Evolutionary conservation across 1,139 yeast genomes (phyloP).

Genomic region (Zhuliangozyma parablackwelliae): DNA sequence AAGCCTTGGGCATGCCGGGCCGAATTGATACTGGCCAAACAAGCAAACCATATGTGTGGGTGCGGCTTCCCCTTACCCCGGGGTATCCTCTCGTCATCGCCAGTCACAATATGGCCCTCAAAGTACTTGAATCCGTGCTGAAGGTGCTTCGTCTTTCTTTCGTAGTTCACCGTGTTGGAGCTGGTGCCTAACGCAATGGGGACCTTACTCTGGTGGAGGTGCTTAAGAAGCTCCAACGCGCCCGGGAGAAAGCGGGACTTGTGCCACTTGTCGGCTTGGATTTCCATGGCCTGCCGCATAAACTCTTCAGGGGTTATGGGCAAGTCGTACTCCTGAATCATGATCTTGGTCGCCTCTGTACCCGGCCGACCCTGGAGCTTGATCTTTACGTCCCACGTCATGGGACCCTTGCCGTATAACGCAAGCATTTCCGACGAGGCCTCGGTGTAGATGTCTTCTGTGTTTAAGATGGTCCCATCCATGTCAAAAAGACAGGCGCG

Average conservation of each 20-base stretch:
- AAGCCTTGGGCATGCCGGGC: constrained; percentile 29
- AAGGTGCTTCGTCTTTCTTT: constrained; percentile 67
- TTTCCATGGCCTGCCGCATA: constrained; percentile 43
- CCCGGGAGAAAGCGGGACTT: constrained; percentile 74
- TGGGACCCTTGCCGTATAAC: constrained; percentile 65
- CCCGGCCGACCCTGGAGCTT: constrained; percentile 91
- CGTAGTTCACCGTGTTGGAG: constrained; percentile 56
- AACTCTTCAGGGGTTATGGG: constrained; percentile 66
- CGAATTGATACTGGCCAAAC: constrained; percentile 64
- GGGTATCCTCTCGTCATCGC: constrained; percentile 81
- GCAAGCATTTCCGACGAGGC: constrained; percentile 64
- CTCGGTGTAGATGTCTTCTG: constrained; percentile 86
- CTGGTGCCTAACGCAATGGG: constrained; percentile 96
- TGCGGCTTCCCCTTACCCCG: constrained; percentile 85
- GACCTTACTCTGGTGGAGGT: constrained; percentile 43
- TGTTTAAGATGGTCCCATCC: constrained; percentile 90
- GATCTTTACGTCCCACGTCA: constrained; percentile 88
- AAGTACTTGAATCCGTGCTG: constrained; percentile 59
- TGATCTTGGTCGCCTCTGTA: constrained; percentile 51
- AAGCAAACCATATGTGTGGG: constrained; percentile 89
- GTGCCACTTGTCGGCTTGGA: constrained; percentile 63
- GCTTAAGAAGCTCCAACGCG: constrained; percentile 60
- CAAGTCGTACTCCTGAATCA: constrained; percentile 64
- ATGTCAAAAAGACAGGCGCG: constrained; percentile 93
- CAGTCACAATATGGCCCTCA: constrained; percentile 69